These are phyloP conservation scores for Plasmodium gallinaceum DNA, from an alignment of 169 alveolate genomes.

Conservation along the genomic window DNA sequence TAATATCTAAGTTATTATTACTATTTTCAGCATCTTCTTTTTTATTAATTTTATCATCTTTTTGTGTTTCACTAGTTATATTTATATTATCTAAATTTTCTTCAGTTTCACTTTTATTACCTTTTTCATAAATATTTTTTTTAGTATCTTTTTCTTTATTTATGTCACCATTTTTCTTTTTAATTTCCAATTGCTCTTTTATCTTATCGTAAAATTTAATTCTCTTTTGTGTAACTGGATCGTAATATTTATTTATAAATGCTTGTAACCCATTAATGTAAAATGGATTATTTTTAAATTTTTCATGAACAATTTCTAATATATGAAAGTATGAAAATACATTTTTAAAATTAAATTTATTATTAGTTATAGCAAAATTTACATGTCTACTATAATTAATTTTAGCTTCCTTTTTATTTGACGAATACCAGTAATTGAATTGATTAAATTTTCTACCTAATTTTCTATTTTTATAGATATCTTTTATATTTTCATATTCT, in stretches of 20 bases:
- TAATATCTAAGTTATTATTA: neutral
- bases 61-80: neutral
- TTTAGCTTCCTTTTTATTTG: conserved; percentile 66
- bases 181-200: conserved; percentile 38
- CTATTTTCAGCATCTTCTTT: neutral
- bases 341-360: conserved; percentile 67
- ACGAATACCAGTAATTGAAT: conserved; percentile 75
- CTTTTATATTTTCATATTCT: conserved; percentile 71
- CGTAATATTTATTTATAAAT: conserved; percentile 74
- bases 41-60: neutral
- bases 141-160: neutral
- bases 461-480: conserved; percentile 71
- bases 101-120: too few species aligned
- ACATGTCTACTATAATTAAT: conserved; percentile 75
- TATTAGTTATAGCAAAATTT: conserved; percentile 65
- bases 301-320: conserved; percentile 73
- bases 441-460: conserved; percentile 63
- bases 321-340: conserved; percentile 76
- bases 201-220: conserved; percentile 60
- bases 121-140: neutral
- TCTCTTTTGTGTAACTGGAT: conserved; percentile 64
- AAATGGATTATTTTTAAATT: conserved; percentile 61
- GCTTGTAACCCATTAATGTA: conserved; percentile 72
- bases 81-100: neutral
- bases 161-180: conserved; percentile 29